phyloP scores from a whole-genome alignment of 78 protist species.

The Cavenderia fasciculata region DNA sequence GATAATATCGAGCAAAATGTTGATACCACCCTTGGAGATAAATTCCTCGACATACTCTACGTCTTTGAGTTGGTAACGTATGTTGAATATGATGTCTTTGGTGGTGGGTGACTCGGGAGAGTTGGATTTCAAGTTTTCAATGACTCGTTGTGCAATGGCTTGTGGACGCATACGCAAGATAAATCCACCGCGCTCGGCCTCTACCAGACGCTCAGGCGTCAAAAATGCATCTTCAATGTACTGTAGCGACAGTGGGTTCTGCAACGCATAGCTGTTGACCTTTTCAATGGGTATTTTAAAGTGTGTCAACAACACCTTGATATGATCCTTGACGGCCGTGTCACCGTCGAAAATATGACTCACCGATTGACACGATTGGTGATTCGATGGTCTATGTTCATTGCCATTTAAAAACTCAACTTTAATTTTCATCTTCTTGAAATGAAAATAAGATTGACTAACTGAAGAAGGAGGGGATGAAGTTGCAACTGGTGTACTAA shows the following conservation, averaged over 20 bases:
- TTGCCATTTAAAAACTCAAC: constrained; percentile 71
- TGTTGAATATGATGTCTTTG: constrained; percentile 65
- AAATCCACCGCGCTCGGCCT: constrained; percentile 48
- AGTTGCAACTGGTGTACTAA: too few species aligned
- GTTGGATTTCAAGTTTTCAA: constrained; percentile 22
- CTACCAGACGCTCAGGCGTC: constrained; percentile 45
- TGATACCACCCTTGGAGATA: constrained; percentile 72
- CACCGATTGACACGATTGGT: constrained; percentile 32
- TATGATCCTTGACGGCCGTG: constrained; percentile 72
- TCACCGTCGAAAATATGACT: constrained; percentile 75
- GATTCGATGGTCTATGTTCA: constrained; percentile 53
- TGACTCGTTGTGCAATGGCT: constrained; percentile 63
- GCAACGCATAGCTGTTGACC: constrained; percentile 24
- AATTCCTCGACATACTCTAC: constrained; percentile 73
- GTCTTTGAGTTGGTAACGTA: constrained; percentile 74
- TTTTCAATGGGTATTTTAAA: constrained; percentile 60
- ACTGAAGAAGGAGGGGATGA: too few species aligned
- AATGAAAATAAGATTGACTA: too few species aligned
- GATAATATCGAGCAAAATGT: constrained; percentile 40
- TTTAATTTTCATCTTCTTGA: constrained; percentile 57
- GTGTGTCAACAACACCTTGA: constrained; percentile 44
- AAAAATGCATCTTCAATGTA: constrained; percentile 53
- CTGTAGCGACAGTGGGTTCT: constrained; percentile 8
- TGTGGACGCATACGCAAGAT: constrained; percentile 59
- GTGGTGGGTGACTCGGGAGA: constrained; percentile 22